These are phyloP conservation scores for Adenanthera pavonina DNA, from an alignment of 306 rosid species.

Conservation along the genomic window DNA sequence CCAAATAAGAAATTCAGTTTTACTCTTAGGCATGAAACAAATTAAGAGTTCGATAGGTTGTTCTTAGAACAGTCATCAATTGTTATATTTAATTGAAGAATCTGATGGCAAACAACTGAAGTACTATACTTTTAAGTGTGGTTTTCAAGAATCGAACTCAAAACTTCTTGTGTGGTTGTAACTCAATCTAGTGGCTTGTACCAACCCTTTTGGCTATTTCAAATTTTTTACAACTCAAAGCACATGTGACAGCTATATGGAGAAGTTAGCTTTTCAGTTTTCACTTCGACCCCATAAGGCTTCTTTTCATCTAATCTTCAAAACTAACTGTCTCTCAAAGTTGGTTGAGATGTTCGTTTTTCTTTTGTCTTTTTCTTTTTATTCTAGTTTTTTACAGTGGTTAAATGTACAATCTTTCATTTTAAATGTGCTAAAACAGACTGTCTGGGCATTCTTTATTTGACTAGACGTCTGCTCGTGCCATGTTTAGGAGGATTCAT, in stretches of 20 bases:
- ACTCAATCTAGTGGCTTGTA: not conserved
- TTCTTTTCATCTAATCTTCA: constrained; percentile 74
- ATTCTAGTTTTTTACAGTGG: not conserved
- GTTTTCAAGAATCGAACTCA: not conserved
- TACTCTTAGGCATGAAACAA: not conserved
- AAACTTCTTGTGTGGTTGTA: not conserved
- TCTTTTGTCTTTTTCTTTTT: not conserved
- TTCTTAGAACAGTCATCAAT: not conserved
- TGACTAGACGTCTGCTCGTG: constrained; percentile 27
- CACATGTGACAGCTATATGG: constrained; percentile 37
- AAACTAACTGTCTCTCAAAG: constrained; percentile 64
- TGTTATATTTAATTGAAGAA: not conserved
- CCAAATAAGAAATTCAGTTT: constrained; percentile 30
- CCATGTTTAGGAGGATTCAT: constrained; percentile 31
- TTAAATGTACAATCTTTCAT: constrained; percentile 25
- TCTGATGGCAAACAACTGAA: not conserved
- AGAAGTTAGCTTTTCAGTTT: constrained; percentile 40
- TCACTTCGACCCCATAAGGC: constrained; percentile 46
- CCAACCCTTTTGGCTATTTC: not conserved
- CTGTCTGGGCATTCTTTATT: constrained; percentile 44
- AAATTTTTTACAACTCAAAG: constrained; percentile 35
- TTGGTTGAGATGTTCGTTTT: constrained; percentile 37
- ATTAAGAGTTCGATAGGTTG: not conserved
- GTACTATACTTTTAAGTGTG: not conserved
- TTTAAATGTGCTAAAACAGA: constrained; percentile 26